Conservation (phyloP, 176 grass and related monocot species). For the Poa annua region DNA sequence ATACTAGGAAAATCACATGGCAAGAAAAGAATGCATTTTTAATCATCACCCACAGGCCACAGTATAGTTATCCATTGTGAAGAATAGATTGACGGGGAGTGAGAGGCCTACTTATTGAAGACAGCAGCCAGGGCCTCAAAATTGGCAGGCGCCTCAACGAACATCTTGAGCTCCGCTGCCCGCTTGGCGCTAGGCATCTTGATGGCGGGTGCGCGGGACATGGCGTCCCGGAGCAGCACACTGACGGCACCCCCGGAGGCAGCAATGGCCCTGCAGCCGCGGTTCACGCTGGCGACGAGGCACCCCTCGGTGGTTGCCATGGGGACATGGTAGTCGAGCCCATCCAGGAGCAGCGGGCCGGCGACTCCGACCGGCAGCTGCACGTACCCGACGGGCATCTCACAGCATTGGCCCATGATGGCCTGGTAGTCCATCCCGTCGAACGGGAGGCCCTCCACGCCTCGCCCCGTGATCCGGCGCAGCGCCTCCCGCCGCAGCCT, state of each 20-base stretch:
- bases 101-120: constrained; percentile 62
- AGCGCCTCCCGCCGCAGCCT: constrained; percentile 69
- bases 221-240: constrained; percentile 57
- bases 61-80: background rate
- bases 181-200: constrained; percentile 55
- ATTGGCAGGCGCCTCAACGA: constrained; percentile 59
- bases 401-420: constrained; percentile 72
- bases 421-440: constrained; percentile 67
- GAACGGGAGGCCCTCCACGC: constrained; percentile 69
- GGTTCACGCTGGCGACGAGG: constrained; percentile 76
- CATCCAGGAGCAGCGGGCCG: constrained; percentile 68
- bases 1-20: constrained; percentile 28
- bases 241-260: constrained; percentile 60
- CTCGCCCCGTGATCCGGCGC: constrained; percentile 55
- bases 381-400: constrained; percentile 75
- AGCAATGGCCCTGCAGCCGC: constrained; percentile 65
- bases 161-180: constrained; percentile 62
- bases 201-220: constrained; percentile 65
- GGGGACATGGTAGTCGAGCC: constrained; percentile 57
- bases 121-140: constrained; percentile 53
- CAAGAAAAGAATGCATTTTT: constrained; percentile 16
- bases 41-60: background rate
- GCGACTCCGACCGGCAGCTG: constrained; percentile 68
- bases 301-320: constrained; percentile 85
- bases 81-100: constrained; percentile 10